Conservation (phyloP, 1,284 basidiomycete species). For the Naganishia albida region DNA sequence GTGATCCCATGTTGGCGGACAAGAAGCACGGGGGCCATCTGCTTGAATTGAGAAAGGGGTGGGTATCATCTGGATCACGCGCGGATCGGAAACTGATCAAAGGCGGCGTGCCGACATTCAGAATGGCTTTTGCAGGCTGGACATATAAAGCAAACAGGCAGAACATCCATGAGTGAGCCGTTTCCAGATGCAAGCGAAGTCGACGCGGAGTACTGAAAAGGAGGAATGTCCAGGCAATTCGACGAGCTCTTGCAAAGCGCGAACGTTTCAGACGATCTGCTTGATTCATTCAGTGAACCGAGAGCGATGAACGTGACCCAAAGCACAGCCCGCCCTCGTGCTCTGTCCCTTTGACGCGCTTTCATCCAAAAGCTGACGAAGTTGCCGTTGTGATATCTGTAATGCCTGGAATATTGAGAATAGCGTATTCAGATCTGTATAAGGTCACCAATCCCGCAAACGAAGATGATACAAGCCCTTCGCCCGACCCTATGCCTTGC, state of each 20-base stretch:
- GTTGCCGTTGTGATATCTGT: neutral
- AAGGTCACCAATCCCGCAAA: neutral
- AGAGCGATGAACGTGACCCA: too few relatives aligned
- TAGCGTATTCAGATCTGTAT: neutral
- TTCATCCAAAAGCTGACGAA: neutral
- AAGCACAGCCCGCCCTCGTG: neutral
- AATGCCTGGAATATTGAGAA: neutral
- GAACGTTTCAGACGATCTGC: neutral
- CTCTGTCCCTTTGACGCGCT: neutral
- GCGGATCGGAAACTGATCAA: neutral
- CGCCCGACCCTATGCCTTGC: constrained; percentile 25
- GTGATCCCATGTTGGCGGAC: constrained; percentile 83
- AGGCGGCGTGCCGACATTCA: neutral
- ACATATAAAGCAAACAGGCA: constrained; percentile 64
- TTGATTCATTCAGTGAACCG: neutral
- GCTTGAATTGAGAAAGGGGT: constrained; percentile 82
- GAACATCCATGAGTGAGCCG: constrained; percentile 24
- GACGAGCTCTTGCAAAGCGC: constrained; percentile 7
- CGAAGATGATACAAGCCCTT: constrained; percentile 5
- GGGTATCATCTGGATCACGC: constrained; percentile 15
- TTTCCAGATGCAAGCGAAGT: neutral
- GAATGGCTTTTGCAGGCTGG: constrained; percentile 79
- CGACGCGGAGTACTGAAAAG: neutral
- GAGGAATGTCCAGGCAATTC: constrained; percentile 16
- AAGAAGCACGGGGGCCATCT: constrained; percentile 80